phyloP scores from a whole-genome alignment of 768 basidiomycete species.

The Termitomyces sp. region DNA sequence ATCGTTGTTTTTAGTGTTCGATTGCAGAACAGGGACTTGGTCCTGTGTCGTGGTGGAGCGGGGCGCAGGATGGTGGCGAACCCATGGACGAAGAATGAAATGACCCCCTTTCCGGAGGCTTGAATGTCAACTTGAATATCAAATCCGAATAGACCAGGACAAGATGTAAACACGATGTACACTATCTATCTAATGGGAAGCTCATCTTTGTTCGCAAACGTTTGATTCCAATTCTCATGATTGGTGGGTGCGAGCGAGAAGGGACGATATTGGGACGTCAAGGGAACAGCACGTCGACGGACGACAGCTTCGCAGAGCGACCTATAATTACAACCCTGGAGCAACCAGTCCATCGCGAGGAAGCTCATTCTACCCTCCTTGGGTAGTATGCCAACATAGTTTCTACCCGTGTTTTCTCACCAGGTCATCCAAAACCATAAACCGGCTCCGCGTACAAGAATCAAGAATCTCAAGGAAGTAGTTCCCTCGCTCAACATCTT shows the following conservation, averaged over 20 bases:
- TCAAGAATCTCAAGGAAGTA: no score
- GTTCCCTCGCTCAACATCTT: no score
- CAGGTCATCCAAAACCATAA: no score
- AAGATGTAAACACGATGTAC: slow-evolving; percentile 6
- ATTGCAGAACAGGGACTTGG: slow-evolving; percentile 83
- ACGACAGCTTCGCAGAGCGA: background rate
- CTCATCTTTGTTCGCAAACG: no score
- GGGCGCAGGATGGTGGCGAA: slow-evolving; percentile 39
- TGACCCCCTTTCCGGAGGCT: background rate
- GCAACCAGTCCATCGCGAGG: no score
- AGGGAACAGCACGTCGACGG: background rate
- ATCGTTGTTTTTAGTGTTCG: slow-evolving; percentile 52
- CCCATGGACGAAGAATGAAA: slow-evolving; percentile 41
- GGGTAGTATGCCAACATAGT: no score
- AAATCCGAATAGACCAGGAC: background rate
- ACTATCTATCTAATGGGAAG: background rate
- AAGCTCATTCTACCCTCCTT: no score
- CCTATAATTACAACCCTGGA: no score
- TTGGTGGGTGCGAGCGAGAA: background rate
- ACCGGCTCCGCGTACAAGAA: no score
- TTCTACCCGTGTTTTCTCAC: no score
- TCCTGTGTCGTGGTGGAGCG: slow-evolving; percentile 73
- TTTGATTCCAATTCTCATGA: background rate
- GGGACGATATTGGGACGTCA: background rate
- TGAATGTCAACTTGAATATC: no score